These are phyloP conservation scores for Cnidoscolus chayamansa DNA, from an alignment of 441 rosid genomes.

Conservation along the genomic window DNA sequence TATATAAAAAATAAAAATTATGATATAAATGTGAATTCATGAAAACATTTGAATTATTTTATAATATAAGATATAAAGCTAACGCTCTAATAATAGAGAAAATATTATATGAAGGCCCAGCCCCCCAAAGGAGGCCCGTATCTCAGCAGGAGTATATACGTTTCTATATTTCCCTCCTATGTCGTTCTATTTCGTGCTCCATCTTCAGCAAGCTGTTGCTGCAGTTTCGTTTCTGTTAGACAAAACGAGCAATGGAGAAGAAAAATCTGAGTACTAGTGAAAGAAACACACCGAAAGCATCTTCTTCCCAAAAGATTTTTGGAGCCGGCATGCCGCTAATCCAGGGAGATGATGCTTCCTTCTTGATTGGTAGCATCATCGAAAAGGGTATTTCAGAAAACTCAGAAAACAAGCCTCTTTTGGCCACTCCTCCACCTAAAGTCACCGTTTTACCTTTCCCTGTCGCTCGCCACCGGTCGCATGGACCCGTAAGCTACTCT, in stretches of 20 bases:
- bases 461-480: constrained; percentile 86
- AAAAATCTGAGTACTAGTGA: neutral
- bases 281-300: constrained; percentile 1
- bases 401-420: constrained; percentile 26
- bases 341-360: constrained; percentile 32
- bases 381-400: constrained; percentile 61
- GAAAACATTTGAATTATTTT: too few relatives aligned
- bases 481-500: constrained; percentile 66
- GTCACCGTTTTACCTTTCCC: constrained; percentile 75
- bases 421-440: constrained; percentile 48
- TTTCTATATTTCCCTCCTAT: neutral
- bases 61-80: too few relatives aligned
- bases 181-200: neutral
- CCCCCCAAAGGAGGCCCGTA: too few relatives aligned
- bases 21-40: too few relatives aligned
- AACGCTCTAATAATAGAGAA: too few relatives aligned
- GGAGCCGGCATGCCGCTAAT: constrained; percentile 29
- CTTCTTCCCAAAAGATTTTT: constrained; percentile 16
- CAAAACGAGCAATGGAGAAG: constrained; percentile 28
- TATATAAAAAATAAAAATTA: too few relatives aligned
- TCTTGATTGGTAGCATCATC: constrained; percentile 61
- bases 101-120: too few relatives aligned
- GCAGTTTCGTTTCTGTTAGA: neutral
- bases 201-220: too few relatives aligned
- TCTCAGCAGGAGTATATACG: too few relatives aligned